Evolutionary conservation across 1,284 basidiomycete species (phyloP), one percentile per base, ranked within the genome.

Genomic region (Cutaneotrichosporon cavernicola): DNA sequence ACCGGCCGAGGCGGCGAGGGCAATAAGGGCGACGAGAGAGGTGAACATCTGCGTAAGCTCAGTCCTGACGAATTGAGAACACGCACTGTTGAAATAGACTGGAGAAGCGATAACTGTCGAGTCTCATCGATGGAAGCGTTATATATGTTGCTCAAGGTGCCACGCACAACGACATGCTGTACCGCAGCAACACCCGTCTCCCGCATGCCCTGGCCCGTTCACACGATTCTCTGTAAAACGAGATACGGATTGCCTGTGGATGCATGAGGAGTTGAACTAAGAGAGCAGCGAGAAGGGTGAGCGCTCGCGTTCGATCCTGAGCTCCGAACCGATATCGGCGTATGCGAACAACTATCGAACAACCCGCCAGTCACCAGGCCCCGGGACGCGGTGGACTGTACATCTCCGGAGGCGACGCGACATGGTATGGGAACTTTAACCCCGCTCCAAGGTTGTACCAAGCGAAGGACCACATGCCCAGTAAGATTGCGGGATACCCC

Each of bases 101-200:
- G 34, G 34, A 36, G 46, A 50, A 4, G 49, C 10, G 22, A 30
- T 8, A 30, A 11, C 21, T 51, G 49, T 8, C 22, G 49, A 46
- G 10, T 40, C 38, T 40, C 38, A 40, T 13, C n/a, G 10, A 22
- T 11, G 22, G n/a, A 4, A 7, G 6, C 6, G 22, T 10, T 21
- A 22, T 49, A 22, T 31, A 51, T 31, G 26, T 14, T 13, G 22
- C 16, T 51, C 22, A 50, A 7, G 26, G 22, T n/a, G 50, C n/a
- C 21, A 7, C 22, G 47, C 50, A 40, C 38, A 40, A 40, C 16
- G 38, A 40, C 38, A 11, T 40, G 10, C 4, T 40, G 9, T 26
- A 31, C 22, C 51, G 10, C 30, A n/a, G 51, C 51, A 22, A 53
- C 51, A 53, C 51, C 51, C 51, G 51, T 53, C 51, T 53, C 51